A percentile compares a stretch with the other conserved stretches of the same genome.
Evolutionary conservation across 2,329 filamentous ascomycete genomes (phyloP).

Genomic region (Fusarium torulosum): DNA sequence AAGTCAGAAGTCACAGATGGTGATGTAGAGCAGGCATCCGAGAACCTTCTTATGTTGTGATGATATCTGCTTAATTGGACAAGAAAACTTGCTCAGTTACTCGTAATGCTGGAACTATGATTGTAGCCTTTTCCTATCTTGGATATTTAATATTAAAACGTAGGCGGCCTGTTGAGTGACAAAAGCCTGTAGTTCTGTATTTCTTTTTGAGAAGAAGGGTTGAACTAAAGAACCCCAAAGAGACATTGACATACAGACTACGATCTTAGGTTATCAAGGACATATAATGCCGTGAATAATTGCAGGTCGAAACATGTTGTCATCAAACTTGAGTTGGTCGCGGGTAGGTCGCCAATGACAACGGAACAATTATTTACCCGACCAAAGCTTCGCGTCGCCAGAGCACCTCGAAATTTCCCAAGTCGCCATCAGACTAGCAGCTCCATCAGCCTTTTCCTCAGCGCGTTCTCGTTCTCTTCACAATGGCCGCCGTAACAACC

Average conservation of each 20-base stretch:
- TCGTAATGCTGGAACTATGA: neutral
- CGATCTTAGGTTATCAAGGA: neutral
- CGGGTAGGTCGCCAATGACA: neutral
- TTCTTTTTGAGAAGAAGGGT: no score
- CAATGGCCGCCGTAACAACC: constrained; percentile 54
- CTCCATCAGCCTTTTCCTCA: constrained; percentile 22
- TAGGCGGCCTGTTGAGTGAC: neutral
- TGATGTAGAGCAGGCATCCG: neutral
- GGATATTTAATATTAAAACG: no score
- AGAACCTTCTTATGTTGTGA: neutral
- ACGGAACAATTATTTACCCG: constrained; percentile 36
- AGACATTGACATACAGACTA: no score
- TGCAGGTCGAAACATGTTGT: neutral
- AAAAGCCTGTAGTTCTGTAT: neutral
- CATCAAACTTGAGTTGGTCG: neutral
- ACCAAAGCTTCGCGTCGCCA: constrained; percentile 37
- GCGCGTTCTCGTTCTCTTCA: constrained; percentile 17
- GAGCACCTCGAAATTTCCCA: constrained; percentile 47
- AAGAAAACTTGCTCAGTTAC: neutral
- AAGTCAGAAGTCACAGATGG: neutral
- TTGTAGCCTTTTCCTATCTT: neutral
- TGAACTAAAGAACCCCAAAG: no score
- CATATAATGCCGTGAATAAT: neutral
- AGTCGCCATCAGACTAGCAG: constrained; percentile 14
- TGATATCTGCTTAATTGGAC: no score